Base-by-base conservation (phyloP, 2,329 filamentous ascomycete species). In the Colletotrichum brevisporum region DNA sequence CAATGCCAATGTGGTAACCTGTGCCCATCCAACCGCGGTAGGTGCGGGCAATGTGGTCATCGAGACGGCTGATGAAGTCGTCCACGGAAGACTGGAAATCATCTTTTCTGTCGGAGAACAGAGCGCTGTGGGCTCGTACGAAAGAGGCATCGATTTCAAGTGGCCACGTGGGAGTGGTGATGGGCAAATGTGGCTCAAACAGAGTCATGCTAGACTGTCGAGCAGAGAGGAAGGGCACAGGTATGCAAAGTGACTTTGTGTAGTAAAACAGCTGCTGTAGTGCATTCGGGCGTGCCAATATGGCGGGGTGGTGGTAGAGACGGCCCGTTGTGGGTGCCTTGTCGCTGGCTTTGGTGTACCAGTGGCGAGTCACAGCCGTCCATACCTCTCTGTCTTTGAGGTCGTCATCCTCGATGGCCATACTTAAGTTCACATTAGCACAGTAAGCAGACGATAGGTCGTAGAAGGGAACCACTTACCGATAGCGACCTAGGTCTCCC, bases 331-430 rank as follows among this genome's bases (percentile, higher is more conserved):
- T 87, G 0, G 95, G 94, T 0, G 89, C 89, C 43, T 90, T 91
- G 73, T 97, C 92, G 0, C 93, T 92, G 0, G 93, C 93, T 74
- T 92, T 92, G 6, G 88, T 90, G 73, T 97, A 98, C 95, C 95
- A 98, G 51, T 91, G 90, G 0, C 91, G 84, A 0, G 92, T 92
- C 0, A 97, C 93, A 0, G 87, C 86, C 0, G 92, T 92, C 95
- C 95, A 98, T 0, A 90, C 88, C 55, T 97, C 93, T 1, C 92
- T 84, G 63, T 95, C 92, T 4, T 87, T 81, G 26, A 92, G 85
- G 71, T 96, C 92, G 41, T 92, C 89, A 51, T 97, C 92, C 77
- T 98, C 95, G 54, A 98, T 94, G 0, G 94, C 94, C 94, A 98
- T 98, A 0, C 61, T 63, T 15, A 2, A 53, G 13, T 54, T 15